These are phyloP conservation scores for Rhytidiadelphus loreus DNA, from an alignment of 225 moss, liverwort and hornwort species.

Conservation along the genomic window DNA sequence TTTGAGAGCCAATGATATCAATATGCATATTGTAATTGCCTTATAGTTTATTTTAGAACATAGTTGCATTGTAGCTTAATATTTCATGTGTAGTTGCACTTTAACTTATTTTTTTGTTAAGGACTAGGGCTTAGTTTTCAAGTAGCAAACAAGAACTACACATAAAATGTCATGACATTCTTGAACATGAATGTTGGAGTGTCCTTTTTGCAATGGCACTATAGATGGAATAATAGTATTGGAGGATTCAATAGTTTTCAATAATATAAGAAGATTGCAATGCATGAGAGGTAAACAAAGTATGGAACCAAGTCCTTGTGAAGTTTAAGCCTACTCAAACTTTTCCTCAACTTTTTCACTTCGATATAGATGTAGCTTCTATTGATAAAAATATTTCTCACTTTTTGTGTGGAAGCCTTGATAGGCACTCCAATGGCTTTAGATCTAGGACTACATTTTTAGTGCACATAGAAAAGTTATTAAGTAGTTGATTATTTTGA, in stretches of 20 bases:
- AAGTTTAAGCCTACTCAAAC: background rate
- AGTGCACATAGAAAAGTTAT: background rate
- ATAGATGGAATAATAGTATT: no score
- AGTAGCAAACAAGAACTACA: background rate
- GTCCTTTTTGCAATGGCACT: background rate
- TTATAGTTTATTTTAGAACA: background rate
- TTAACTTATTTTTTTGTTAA: no score
- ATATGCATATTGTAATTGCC: background rate
- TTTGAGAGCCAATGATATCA: background rate
- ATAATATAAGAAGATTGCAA: background rate
- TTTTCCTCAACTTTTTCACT: background rate
- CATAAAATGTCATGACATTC: no score
- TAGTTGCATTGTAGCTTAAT: background rate
- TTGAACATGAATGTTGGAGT: background rate
- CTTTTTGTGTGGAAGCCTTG: accelerated
- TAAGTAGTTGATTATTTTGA: background rate
- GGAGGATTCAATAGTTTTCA: background rate
- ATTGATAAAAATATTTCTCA: no score
- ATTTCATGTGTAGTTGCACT: background rate
- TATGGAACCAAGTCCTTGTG: background rate
- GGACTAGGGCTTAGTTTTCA: background rate
- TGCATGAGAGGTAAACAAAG: accelerated
- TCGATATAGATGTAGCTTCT: background rate
- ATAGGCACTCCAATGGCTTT: background rate
- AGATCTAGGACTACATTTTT: background rate